A percentile compares a stretch with the other conserved stretches of the same genome.
Conservation (phyloP, 2,329 filamentous ascomycete genomes). For the Colletotrichum salicis region DNA sequence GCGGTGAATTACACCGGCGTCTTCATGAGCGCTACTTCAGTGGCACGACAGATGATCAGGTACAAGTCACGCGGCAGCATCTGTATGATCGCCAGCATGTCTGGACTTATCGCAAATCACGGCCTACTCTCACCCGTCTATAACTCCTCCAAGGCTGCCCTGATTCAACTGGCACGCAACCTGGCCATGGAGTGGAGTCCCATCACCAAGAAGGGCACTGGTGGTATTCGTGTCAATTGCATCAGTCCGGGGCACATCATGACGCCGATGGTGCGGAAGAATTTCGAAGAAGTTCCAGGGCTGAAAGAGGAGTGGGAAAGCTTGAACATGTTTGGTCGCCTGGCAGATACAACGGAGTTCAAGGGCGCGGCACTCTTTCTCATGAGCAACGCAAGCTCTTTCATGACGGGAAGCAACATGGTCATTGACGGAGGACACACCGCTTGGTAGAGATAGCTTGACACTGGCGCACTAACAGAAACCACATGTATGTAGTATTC, state of each 20-base stretch:
- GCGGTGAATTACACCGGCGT: too few species aligned
- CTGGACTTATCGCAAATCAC: conserved; percentile 62
- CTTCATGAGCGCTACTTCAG: too few species aligned
- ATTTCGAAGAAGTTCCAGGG: conserved; percentile 76
- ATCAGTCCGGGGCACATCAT: conserved; percentile 52
- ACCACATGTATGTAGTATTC: neutral
- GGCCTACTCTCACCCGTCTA: conserved; percentile 75
- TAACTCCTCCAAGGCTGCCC: conserved; percentile 74
- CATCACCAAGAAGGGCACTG: conserved; percentile 46
- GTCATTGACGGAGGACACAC: conserved; percentile 67
- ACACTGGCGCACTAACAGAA: neutral
- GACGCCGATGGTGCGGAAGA: conserved; percentile 77
- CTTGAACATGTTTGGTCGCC: conserved; percentile 77
- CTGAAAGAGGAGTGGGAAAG: conserved; percentile 69
- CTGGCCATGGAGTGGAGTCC: conserved; percentile 73
- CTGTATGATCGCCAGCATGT: conserved; percentile 68
- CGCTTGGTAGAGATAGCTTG: conserved; percentile 55
- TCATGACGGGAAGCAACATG: conserved; percentile 70
- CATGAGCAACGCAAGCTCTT: conserved; percentile 70
- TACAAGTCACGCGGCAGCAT: conserved; percentile 65
- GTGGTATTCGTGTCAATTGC: conserved; percentile 70
- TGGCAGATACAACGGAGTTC: conserved; percentile 68
- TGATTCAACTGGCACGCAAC: conserved; percentile 71
- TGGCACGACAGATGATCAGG: conserved; percentile 69
- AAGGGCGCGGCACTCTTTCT: conserved; percentile 70